These are phyloP conservation scores for Hemileccinum rubropunctum DNA, from an alignment of 768 basidiomycete species.

Conservation along the genomic window DNA sequence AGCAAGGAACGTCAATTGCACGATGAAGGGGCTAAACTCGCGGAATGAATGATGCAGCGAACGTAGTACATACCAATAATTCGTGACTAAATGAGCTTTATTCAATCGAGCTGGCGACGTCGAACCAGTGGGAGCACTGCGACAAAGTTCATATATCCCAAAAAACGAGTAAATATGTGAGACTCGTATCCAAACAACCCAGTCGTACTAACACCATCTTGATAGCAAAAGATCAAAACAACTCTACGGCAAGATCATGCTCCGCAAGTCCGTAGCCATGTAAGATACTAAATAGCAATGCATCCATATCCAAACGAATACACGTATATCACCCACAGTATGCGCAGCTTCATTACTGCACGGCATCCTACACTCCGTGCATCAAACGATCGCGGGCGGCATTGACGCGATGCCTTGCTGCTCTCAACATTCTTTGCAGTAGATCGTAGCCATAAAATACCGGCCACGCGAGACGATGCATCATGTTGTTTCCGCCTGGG, in stretches of 20 bases:
- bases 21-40: too few relatives aligned
- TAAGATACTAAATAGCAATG: not conserved
- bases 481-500: not conserved
- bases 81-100: too few relatives aligned
- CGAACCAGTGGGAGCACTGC: too few relatives aligned
- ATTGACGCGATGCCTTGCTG: not conserved
- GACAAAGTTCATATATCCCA: too few relatives aligned
- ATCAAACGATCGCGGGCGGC: not conserved
- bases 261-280: not conserved
- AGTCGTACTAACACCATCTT: too few relatives aligned
- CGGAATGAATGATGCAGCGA: too few relatives aligned
- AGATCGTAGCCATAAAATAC: not conserved
- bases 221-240: not conserved
- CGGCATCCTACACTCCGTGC: not conserved
- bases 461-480: constrained; percentile 23
- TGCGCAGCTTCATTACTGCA: not conserved
- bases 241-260: not conserved
- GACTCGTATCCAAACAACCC: too few relatives aligned
- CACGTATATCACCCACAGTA: not conserved
- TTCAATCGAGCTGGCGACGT: too few relatives aligned
- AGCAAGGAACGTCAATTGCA: too few relatives aligned
- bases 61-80: too few relatives aligned
- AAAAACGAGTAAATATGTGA: too few relatives aligned
- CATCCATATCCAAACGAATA: not conserved
- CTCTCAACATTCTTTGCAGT: not conserved